Base-by-base conservation (phyloP, 495 filamentous ascomycete genomes). In the Usnea hakonensis region DNA sequence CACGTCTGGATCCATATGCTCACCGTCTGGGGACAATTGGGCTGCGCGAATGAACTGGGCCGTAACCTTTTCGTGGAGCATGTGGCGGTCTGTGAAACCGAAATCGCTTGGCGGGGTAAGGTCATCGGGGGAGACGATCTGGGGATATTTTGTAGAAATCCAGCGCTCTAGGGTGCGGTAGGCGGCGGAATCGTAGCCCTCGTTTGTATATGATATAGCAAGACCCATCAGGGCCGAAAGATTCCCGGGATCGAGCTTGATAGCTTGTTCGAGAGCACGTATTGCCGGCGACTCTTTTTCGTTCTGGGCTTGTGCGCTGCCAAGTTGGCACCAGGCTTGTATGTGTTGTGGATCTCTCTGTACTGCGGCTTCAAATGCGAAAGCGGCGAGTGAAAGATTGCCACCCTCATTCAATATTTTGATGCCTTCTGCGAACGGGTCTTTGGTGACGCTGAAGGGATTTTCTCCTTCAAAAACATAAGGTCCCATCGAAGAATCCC, bases 271-370 rank as follows among this genome's bases (percentile, higher is more conserved):
- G 58, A 97, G 78, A 6, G 95, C 94, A n/a, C 94, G 87, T 66
- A 98, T 97, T n/a, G 95, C 95, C 7, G 94, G 94, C 5, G 90
- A 83, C 71, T 98, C 94, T 75, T 98, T 98, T 70, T 98, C 94
- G 74, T 98, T 98, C 74, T 97, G 94, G 6, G 95, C 95, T 75
- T 98, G 94, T 33, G 91, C 88, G 57, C 84, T 83, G 64, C 94
- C 95, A 43, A 98, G 84, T 69, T 90, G 85, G 13, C 89, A 88
- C 94, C 95, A 98, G 0, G 94, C 94, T 32, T 93, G 89, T 38
- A 92, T 82, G 74, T 97, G 92, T 54, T 88, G 78, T 0, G 90
- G 83, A 63, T 96, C 84, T 75, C 90, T 90, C 72, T 96, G 91
- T 3, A 91, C 90, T 1, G 94, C 95, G 21, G 94, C 90, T 75